A percentile compares a stretch with the other conserved stretches of the same genome.
Evolutionary conservation across 2,329 filamentous ascomycete species (phyloP).

Genomic region (Diplodia mutila): DNA sequence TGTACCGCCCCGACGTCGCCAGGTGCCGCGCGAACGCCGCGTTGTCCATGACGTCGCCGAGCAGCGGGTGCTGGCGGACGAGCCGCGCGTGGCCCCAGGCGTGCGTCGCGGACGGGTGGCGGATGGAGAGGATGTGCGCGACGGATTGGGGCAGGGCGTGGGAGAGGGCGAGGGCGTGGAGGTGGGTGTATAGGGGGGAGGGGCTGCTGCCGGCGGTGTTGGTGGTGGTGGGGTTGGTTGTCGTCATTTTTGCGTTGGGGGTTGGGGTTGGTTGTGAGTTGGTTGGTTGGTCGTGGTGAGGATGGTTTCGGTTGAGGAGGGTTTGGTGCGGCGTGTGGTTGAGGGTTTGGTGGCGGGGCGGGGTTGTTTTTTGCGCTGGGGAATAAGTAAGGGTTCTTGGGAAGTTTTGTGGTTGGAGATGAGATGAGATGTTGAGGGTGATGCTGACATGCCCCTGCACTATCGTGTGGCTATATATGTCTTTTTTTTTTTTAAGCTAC

Average conservation of each 20-base stretch:
- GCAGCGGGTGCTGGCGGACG: neutral
- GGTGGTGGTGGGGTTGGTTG: neutral
- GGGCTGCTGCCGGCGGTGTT: neutral
- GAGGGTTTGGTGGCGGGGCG: too few relatives aligned
- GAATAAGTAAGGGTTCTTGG: too few relatives aligned
- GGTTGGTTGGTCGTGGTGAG: neutral
- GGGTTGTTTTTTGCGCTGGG: too few relatives aligned
- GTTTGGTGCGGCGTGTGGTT: too few relatives aligned
- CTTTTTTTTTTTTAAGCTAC: too few relatives aligned
- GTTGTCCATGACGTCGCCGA: conserved; percentile 1
- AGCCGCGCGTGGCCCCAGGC: conserved; percentile 7
- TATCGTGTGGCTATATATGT: too few relatives aligned
- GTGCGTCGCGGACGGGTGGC: neutral
- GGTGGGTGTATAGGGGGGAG: neutral
- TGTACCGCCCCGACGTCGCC: neutral
- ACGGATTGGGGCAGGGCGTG: neutral
- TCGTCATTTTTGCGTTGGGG: neutral
- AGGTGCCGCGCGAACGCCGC: neutral
- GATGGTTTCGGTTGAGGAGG: too few relatives aligned
- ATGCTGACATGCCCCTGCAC: too few relatives aligned
- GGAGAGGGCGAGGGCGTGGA: neutral
- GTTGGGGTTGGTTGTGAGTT: neutral
- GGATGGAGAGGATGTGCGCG: neutral
- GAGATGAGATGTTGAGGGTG: too few relatives aligned
- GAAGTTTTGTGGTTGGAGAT: too few relatives aligned